These are phyloP conservation scores for Thelonectria blattea DNA, from an alignment of 2,329 filamentous ascomycete species.

Conservation along the genomic window DNA sequence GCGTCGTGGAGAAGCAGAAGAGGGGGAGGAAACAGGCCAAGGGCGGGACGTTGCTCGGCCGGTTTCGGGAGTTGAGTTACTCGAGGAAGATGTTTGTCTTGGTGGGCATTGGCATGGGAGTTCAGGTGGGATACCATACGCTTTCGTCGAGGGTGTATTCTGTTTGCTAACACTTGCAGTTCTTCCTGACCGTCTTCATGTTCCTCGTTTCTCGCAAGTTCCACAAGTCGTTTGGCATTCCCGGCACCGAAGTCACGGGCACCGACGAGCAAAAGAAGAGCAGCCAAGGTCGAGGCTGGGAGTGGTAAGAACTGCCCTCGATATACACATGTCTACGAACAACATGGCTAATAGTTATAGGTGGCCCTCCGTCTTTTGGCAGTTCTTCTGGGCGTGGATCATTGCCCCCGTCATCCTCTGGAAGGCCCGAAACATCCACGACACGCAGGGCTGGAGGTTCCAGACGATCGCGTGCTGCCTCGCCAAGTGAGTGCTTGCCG, in stretches of 20 bases:
- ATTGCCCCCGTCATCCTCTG: constrained; percentile 67
- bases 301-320: constrained; percentile 67
- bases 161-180: constrained; percentile 44
- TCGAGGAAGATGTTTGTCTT: constrained; percentile 55
- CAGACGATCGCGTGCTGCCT: constrained; percentile 64
- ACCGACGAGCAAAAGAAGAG: constrained; percentile 57
- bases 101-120: constrained; percentile 59
- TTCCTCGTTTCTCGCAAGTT: constrained; percentile 71
- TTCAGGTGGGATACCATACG: constrained; percentile 54
- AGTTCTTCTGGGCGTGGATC: constrained; percentile 67
- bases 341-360: constrained; percentile 36
- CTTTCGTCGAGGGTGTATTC: too few species aligned
- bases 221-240: constrained; percentile 64
- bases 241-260: constrained; percentile 65
- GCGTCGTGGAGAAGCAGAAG: constrained; percentile 6
- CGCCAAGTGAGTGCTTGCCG: constrained; percentile 46
- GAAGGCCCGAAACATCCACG: constrained; percentile 64
- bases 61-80: constrained; percentile 51
- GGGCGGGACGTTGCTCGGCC: constrained; percentile 39
- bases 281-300: constrained; percentile 61
- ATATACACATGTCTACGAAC: background rate
- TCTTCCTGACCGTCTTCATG: constrained; percentile 63
- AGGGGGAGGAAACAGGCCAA: too few species aligned
- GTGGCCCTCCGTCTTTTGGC: constrained; percentile 70
- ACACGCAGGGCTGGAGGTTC: constrained; percentile 70